Conservation (phyloP, 2,329 filamentous ascomycete genomes). For the Fonsecaea monophora region DNA sequence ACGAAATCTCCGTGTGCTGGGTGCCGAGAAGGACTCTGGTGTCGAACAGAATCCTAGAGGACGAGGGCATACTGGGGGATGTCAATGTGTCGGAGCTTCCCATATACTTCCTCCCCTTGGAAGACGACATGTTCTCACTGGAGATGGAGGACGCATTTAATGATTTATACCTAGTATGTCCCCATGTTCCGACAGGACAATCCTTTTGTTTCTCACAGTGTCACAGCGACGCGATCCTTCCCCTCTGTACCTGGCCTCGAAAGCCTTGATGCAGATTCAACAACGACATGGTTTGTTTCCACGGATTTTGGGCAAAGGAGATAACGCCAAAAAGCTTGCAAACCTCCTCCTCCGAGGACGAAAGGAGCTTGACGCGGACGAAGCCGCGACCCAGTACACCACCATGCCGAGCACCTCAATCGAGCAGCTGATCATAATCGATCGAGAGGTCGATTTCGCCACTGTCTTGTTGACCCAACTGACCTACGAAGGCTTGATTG, state of each 20-base stretch:
- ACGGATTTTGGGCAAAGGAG: conserved; percentile 91
- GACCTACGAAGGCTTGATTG: conserved; percentile 94
- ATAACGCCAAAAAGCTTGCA: conserved; percentile 86
- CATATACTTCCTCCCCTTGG: conserved; percentile 87
- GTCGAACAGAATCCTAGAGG: conserved; percentile 88
- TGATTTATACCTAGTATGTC: conserved; percentile 77
- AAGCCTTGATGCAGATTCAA: conserved; percentile 92
- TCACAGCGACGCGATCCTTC: conserved; percentile 80
- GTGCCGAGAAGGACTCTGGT: conserved; percentile 89
- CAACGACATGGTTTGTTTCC: conserved; percentile 92
- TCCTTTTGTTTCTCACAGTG: conserved; percentile 34
- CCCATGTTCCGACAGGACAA: background rate
- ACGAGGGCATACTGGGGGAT: conserved; percentile 90
- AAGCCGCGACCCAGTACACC: conserved; percentile 50
- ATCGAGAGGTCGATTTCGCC: conserved; percentile 92
- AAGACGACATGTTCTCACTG: conserved; percentile 87
- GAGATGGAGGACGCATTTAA: conserved; percentile 86
- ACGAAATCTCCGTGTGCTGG: conserved; percentile 98
- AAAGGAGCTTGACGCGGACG: conserved; percentile 84
- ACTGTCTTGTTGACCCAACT: conserved; percentile 91
- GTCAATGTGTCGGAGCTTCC: conserved; percentile 87
- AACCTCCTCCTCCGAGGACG: conserved; percentile 90
- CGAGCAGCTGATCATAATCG: conserved; percentile 92
- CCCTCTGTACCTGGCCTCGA: conserved; percentile 85
- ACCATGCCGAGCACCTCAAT: conserved; percentile 81